Percentiles rank a stretch among this genome's conserved stretches.
phyloP scores from a whole-genome alignment of 306 rosid genomes.

The Dicorynia guianensis region DNA sequence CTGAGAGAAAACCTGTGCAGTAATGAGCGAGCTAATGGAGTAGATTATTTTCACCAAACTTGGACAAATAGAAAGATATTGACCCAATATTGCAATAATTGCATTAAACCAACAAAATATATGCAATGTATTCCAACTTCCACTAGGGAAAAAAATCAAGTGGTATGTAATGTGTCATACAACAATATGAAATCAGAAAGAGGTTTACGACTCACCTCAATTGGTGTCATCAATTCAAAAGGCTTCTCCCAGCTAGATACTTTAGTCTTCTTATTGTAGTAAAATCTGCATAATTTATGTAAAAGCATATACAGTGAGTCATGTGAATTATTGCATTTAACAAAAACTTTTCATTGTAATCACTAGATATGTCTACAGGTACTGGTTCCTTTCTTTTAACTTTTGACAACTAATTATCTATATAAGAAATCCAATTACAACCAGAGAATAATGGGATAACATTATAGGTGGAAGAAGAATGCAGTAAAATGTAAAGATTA shows the following conservation, averaged over 20 bases:
- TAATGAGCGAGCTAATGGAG: conserved; percentile 6
- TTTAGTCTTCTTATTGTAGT: conserved; percentile 81
- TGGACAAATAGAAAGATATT: conserved; percentile 45
- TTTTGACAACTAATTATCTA: neutral
- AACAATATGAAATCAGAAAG: conserved; percentile 38
- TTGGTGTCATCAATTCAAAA: conserved; percentile 81
- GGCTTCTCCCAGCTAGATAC: conserved; percentile 97
- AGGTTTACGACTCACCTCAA: conserved; percentile 77
- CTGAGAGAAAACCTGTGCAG: conserved; percentile 10
- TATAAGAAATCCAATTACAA: conserved; percentile 14
- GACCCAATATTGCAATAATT: conserved; percentile 20
- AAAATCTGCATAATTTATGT: conserved; percentile 66
- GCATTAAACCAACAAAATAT: conserved; percentile 36
- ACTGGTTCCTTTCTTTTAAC: neutral
- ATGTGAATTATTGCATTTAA: conserved; percentile 10
- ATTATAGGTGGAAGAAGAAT: conserved; percentile 17
- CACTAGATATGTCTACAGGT: neutral
- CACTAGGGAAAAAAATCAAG: conserved; percentile 38
- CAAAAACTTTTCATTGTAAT: conserved; percentile 15
- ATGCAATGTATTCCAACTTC: conserved; percentile 27
- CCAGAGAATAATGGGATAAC: conserved; percentile 20
- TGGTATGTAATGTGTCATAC: conserved; percentile 29
- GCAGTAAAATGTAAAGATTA: neutral
- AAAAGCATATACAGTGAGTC: conserved; percentile 13
- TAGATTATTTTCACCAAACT: conserved; percentile 10